These are phyloP conservation scores for Myxozyma lipomycoides DNA, from an alignment of 805 yeast genomes.

Conservation along the genomic window DNA sequence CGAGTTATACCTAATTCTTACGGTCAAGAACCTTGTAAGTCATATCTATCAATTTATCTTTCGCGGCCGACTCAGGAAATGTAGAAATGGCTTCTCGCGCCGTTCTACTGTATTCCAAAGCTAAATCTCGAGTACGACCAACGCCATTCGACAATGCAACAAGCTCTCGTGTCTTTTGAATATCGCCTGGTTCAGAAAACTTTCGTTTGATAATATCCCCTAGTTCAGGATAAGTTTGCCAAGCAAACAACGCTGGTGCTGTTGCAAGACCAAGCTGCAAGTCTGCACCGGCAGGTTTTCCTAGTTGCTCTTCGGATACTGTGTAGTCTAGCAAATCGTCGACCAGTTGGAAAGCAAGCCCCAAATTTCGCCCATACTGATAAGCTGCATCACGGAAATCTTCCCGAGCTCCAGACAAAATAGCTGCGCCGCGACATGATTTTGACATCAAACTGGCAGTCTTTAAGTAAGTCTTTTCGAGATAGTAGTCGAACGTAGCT, in stretches of 20 bases:
- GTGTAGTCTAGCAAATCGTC: conserved; percentile 96
- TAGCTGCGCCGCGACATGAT: conserved; percentile 89
- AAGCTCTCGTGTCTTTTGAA: conserved; percentile 70
- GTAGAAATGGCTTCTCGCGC: conserved; percentile 65
- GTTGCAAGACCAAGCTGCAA: conserved; percentile 91
- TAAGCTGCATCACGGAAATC: conserved; percentile 79
- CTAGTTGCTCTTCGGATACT: conserved; percentile 74
- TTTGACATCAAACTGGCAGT: conserved; percentile 94
- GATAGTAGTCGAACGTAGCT: conserved; percentile 86
- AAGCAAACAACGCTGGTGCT: conserved; percentile 92
- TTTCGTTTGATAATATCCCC: conserved; percentile 82
- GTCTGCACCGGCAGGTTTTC: conserved; percentile 96
- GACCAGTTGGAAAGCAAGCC: conserved; percentile 91
- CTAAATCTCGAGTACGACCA: conserved; percentile 67
- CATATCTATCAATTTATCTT: conserved; percentile 79
- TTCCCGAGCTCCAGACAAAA: conserved; percentile 77
- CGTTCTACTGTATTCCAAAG: conserved; percentile 67
- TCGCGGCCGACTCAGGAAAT: conserved; percentile 84
- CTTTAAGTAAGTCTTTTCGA: conserved; percentile 91
- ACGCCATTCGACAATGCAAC: conserved; percentile 73
- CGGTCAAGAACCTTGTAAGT: conserved; percentile 82
- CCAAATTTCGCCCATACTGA: conserved; percentile 87
- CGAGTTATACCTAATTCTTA: conserved; percentile 64
- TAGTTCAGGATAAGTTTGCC: conserved; percentile 81
- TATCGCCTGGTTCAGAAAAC: conserved; percentile 76